Conservation (phyloP, 495 filamentous ascomycete genomes). For the Aspergillus sclerotioniger region DNA sequence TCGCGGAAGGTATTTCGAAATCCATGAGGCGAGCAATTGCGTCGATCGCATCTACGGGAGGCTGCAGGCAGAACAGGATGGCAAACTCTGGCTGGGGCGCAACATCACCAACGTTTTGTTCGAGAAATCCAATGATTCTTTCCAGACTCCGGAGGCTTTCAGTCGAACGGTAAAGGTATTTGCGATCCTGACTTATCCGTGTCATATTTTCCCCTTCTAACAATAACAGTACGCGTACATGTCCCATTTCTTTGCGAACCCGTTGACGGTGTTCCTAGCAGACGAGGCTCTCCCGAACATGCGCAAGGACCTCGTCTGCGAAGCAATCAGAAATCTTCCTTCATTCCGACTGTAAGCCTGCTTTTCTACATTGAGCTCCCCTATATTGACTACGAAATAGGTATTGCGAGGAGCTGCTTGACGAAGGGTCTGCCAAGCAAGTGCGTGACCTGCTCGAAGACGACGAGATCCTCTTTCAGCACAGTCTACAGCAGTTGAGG, state of each 20-base stretch:
- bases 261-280: slow-evolving; percentile 65
- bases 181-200: background rate
- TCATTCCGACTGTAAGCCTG: slow-evolving; percentile 68
- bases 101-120: slow-evolving; percentile 60
- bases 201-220: slow-evolving; percentile 13
- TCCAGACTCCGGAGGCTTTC: slow-evolving; percentile 83
- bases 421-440: slow-evolving; percentile 34
- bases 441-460: slow-evolving; percentile 52
- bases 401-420: slow-evolving; percentile 45
- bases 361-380: background rate
- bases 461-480: slow-evolving; percentile 44
- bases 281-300: slow-evolving; percentile 29
- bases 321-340: slow-evolving; percentile 72
- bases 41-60: slow-evolving; percentile 76
- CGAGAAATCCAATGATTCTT: slow-evolving; percentile 77
- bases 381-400: slow-evolving; percentile 24
- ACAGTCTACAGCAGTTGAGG: slow-evolving; percentile 31
- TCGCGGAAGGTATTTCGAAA: slow-evolving; percentile 78
- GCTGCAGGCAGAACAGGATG: slow-evolving; percentile 55
- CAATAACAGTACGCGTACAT: slow-evolving; percentile 78
- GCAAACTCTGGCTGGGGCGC: slow-evolving; percentile 67
- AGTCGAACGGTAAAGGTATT: slow-evolving; percentile 74
- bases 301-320: slow-evolving; percentile 57
- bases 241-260: slow-evolving; percentile 93
- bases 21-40: slow-evolving; percentile 70